These are phyloP conservation scores for Drechslera avenae DNA, from an alignment of 2,329 filamentous ascomycete genomes.

Conservation along the genomic window DNA sequence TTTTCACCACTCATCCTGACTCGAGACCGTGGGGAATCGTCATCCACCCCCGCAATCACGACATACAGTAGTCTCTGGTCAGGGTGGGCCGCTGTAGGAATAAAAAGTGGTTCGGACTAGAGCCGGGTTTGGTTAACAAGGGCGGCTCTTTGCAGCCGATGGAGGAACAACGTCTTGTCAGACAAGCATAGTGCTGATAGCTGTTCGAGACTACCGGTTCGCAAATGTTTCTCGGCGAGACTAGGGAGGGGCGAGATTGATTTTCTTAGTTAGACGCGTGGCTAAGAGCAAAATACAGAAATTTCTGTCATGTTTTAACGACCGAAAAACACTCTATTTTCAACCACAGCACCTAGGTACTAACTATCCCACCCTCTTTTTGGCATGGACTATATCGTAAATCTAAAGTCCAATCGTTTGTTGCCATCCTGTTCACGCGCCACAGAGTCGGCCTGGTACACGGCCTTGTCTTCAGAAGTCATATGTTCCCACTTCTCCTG, in stretches of 20 bases:
- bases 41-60: constrained; percentile 18
- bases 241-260: background rate
- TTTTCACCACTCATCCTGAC: constrained; percentile 1
- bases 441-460: constrained; percentile 53
- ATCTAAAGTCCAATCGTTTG: constrained; percentile 49
- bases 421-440: constrained; percentile 44
- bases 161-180: background rate
- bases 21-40: constrained; percentile 3
- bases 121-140: background rate
- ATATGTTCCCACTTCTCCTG: constrained; percentile 57
- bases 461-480: constrained; percentile 54
- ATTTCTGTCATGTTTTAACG: background rate
- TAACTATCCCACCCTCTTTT: constrained; percentile 1
- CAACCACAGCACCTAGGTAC: background rate
- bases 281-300: background rate
- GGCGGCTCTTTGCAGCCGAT: background rate
- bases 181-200: too few species aligned
- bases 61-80: constrained; percentile 7
- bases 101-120: constrained; percentile 9
- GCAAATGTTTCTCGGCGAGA: background rate
- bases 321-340: too few species aligned
- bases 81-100: background rate
- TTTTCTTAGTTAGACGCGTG: background rate
- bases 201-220: background rate
- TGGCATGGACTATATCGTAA: constrained; percentile 27